Percentiles rank a stretch among this genome's conserved stretches.
Evolutionary conservation across 2,329 filamentous ascomycete species (phyloP).

Genomic region (Fusarium sp.): DNA sequence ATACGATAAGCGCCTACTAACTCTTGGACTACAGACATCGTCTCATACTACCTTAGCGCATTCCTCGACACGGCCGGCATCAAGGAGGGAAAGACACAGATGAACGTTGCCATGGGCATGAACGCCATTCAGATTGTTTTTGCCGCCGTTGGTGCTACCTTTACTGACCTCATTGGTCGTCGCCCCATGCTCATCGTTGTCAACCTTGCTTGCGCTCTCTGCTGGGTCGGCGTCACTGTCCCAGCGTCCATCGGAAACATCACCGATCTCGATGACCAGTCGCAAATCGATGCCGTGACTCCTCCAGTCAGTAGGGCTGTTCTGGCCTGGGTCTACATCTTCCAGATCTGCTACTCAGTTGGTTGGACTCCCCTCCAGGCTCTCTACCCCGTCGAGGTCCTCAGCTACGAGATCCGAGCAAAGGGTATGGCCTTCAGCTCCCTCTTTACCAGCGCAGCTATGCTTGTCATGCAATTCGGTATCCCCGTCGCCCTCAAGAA

Average conservation of each 20-base stretch:
- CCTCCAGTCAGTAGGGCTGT: conserved; percentile 55
- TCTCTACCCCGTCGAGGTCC: conserved; percentile 64
- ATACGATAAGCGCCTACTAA: neutral
- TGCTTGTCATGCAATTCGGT: conserved; percentile 55
- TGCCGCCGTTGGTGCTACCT: conserved; percentile 58
- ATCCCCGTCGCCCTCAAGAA: conserved; percentile 59
- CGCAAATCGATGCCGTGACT: conserved; percentile 44
- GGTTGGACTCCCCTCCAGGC: conserved; percentile 51
- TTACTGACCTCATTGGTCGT: conserved; percentile 63
- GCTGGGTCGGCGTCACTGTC: conserved; percentile 62
- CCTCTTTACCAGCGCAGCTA: conserved; percentile 55
- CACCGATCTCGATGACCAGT: conserved; percentile 43
- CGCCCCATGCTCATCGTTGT: conserved; percentile 62
- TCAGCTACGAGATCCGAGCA: conserved; percentile 64
- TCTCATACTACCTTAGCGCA: conserved; percentile 62
- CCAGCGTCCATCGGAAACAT: conserved; percentile 53
- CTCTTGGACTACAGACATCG: conserved; percentile 34
- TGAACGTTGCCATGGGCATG: conserved; percentile 60
- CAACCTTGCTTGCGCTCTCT: conserved; percentile 57
- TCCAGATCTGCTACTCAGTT: conserved; percentile 56
- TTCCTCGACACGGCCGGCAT: conserved; percentile 64
- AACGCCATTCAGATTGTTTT: conserved; percentile 61
- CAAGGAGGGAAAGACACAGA: conserved; percentile 51
- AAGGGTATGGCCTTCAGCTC: conserved; percentile 66
- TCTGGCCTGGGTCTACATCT: conserved; percentile 57